phyloP scores from a whole-genome alignment of 2,329 filamentous ascomycete species.

The Calonectria crousiana region DNA sequence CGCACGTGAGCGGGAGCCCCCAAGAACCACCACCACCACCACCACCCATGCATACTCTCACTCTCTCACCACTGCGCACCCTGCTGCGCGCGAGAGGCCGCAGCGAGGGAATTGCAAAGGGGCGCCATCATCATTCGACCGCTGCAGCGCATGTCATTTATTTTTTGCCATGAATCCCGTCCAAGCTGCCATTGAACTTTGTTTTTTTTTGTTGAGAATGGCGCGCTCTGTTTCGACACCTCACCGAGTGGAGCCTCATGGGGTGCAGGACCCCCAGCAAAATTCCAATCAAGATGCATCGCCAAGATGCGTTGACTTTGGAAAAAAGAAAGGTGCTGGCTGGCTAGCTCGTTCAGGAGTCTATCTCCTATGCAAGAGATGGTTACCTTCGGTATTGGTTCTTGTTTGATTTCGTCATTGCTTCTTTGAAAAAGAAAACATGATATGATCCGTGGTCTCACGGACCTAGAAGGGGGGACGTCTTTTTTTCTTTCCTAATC shows the following conservation, averaged over 20 bases:
- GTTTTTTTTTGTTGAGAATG: slow-evolving; percentile 1
- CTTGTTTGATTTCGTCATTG: background rate
- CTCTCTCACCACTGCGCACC: too few species aligned
- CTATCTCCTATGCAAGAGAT: background rate
- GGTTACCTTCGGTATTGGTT: background rate
- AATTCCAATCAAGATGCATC: background rate
- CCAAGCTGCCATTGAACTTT: background rate
- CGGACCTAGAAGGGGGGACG: too few species aligned
- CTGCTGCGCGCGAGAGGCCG: too few species aligned
- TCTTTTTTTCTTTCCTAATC: background rate
- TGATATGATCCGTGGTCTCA: background rate
- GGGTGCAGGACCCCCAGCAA: background rate
- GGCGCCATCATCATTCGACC: background rate
- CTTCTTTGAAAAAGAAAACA: background rate
- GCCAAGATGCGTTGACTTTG: background rate
- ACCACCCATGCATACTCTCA: too few species aligned
- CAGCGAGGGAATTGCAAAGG: background rate
- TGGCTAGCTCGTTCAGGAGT: background rate
- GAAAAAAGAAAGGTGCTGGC: background rate
- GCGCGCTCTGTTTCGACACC: background rate
- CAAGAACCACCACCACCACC: background rate
- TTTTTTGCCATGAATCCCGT: background rate
- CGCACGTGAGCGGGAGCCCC: background rate
- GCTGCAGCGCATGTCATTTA: background rate
- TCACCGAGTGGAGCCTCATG: slow-evolving; percentile 1